Evolutionary conservation across 2,329 filamentous ascomycete species (phyloP).

Genomic region (Trichoderma sp.): DNA sequence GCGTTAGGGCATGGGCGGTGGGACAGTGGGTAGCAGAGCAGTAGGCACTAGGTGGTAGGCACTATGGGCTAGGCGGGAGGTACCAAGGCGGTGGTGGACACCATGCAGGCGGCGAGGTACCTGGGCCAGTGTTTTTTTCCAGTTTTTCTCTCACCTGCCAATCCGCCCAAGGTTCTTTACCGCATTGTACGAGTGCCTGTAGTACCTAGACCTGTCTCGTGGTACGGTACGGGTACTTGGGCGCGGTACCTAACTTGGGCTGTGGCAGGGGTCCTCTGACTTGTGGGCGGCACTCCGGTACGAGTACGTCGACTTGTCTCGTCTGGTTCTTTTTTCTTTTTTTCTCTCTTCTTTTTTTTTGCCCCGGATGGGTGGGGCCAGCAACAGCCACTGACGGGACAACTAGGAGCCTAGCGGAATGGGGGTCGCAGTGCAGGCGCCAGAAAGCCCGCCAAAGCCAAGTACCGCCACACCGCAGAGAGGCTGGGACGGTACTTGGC

Average conservation of each 20-base stretch:
- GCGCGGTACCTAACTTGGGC: background rate
- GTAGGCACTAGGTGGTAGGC: background rate
- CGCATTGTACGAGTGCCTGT: background rate
- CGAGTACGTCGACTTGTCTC: background rate
- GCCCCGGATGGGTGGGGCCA: conserved; percentile 13
- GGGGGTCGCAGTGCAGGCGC: conserved; percentile 9
- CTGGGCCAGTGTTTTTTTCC: conserved; percentile 18
- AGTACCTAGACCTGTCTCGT: background rate
- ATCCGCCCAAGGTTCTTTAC: conserved; percentile 12
- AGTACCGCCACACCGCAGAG: background rate
- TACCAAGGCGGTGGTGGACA: conserved; percentile 1
- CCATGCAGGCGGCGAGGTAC: conserved; percentile 13
- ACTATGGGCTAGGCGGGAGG: background rate
- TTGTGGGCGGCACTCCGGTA: background rate
- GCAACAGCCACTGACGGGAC: conserved; percentile 21
- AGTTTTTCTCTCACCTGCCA: conserved; percentile 9
- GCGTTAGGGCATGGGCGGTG: conserved; percentile 17
- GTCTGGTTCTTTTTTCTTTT: conserved; percentile 1
- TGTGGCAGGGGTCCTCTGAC: conserved; percentile 1
- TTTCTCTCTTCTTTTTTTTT: background rate
- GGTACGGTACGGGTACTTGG: background rate
- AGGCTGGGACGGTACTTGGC: conserved; percentile 10
- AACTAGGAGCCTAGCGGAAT: conserved; percentile 20
- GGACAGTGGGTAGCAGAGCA: conserved; percentile 8
- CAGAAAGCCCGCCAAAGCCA: background rate